phyloP scores from a whole-genome alignment of 163 green algal species.

The Chlorella variabilis region DNA sequence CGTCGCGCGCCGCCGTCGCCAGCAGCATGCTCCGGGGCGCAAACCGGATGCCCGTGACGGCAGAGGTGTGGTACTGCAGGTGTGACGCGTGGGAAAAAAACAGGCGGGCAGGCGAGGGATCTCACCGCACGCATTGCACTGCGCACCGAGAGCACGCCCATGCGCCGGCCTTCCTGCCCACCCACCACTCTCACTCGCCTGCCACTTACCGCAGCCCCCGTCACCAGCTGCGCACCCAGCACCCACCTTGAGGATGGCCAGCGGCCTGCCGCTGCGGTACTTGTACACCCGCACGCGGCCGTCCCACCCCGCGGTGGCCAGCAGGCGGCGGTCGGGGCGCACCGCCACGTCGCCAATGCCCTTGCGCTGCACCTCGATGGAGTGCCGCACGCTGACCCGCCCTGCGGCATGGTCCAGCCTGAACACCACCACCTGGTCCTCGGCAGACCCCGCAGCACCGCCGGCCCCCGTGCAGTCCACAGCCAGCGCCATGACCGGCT shows the following conservation, averaged over 20 bases:
- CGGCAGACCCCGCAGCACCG: constrained; percentile 45
- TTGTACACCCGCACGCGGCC: constrained; percentile 52
- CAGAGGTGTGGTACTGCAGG: constrained; percentile 53
- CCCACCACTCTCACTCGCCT: too few species aligned
- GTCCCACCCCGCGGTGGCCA: constrained; percentile 59
- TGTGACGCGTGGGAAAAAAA: not conserved
- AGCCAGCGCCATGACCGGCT: constrained; percentile 54
- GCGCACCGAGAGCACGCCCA: too few species aligned
- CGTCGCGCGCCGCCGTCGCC: constrained; percentile 51
- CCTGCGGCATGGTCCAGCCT: not conserved
- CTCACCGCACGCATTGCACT: too few species aligned
- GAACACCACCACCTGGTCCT: constrained; percentile 50
- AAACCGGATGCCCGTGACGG: constrained; percentile 43
- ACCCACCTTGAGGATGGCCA: constrained; percentile 57
- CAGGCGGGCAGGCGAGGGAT: too few species aligned
- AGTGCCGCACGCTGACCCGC: not conserved
- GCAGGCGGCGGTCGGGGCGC: constrained; percentile 43
- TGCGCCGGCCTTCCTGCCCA: too few species aligned
- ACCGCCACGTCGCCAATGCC: constrained; percentile 46
- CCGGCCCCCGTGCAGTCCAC: constrained; percentile 26
- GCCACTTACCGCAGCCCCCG: too few species aligned
- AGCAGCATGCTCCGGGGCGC: constrained; percentile 26
- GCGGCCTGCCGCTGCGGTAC: constrained; percentile 31
- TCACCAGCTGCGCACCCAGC: too few species aligned
- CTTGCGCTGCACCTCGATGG: constrained; percentile 28